Percentiles rank a stretch among this genome's conserved stretches.
phyloP scores from a whole-genome alignment of 768 basidiomycete species.

The Lentinula lateritia region DNA sequence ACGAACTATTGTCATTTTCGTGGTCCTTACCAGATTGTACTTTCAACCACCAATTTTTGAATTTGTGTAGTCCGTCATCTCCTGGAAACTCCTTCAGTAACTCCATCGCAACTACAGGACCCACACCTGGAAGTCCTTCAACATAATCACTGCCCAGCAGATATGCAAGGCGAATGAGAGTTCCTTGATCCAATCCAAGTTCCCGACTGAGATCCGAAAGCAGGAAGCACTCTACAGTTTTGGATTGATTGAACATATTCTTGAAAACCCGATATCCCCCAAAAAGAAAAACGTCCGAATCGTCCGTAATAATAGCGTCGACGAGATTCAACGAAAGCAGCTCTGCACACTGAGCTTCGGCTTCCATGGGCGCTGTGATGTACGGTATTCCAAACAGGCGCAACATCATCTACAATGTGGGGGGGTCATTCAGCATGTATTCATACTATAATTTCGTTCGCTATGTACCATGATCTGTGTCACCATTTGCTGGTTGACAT shows the following conservation, averaged over 20 bases:
- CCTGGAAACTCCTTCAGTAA: slow-evolving; percentile 91
- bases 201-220: slow-evolving; percentile 80
- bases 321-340: slow-evolving; percentile 81
- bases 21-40: slow-evolving; percentile 89
- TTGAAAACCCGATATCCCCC: slow-evolving; percentile 95
- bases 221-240: slow-evolving; percentile 96
- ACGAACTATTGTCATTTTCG: slow-evolving; percentile 62
- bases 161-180: slow-evolving; percentile 86
- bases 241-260: slow-evolving; percentile 99
- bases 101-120: slow-evolving; percentile 96
- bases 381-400: slow-evolving; percentile 96
- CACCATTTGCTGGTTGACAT: slow-evolving; percentile 93
- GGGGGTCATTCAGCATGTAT: not conserved
- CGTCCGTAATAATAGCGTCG: slow-evolving; percentile 97
- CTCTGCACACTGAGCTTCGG: slow-evolving; percentile 96
- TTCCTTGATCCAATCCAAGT: slow-evolving; percentile 79
- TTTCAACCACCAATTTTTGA: slow-evolving; percentile 91
- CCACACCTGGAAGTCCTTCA: slow-evolving; percentile 86
- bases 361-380: slow-evolving; percentile 98
- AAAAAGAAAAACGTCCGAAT: slow-evolving; percentile 98
- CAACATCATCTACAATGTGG: slow-evolving; percentile 63
- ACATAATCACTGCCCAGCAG: slow-evolving; percentile 96
- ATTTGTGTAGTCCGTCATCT: slow-evolving; percentile 73
- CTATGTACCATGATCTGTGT: slow-evolving; percentile 66
- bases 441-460: not conserved